Evolutionary conservation across 2,329 filamentous ascomycete genomes (phyloP).

Genomic region (Phoma sp.): DNA sequence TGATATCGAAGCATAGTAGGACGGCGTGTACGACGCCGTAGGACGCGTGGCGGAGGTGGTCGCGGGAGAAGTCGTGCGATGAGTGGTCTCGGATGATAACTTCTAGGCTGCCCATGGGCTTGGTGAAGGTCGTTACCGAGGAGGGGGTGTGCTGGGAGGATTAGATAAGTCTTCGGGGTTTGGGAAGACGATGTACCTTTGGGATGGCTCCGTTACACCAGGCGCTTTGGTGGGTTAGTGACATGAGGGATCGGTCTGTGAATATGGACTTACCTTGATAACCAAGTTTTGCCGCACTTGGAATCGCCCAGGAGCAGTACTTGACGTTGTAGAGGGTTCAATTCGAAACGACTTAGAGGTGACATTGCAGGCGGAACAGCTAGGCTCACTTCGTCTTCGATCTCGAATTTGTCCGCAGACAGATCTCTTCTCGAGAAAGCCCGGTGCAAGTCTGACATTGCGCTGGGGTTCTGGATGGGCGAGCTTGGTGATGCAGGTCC

Average conservation of each 20-base stretch:
- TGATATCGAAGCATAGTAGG: conserved; percentile 26
- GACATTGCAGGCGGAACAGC: not conserved
- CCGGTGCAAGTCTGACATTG: conserved; percentile 1
- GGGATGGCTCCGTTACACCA: conserved; percentile 1
- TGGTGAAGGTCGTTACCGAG: not conserved
- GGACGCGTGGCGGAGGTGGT: not conserved
- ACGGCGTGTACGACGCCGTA: conserved; percentile 12
- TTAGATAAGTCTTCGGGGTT: not conserved
- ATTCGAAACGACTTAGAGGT: not conserved
- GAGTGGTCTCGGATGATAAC: conserved; percentile 1
- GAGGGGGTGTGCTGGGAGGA: not conserved
- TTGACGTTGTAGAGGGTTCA: conserved; percentile 5
- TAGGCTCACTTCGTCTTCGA: not conserved
- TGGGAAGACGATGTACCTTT: not conserved
- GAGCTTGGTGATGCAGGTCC: not conserved
- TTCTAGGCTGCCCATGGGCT: not conserved
- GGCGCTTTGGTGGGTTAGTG: not conserved
- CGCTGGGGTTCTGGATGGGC: not conserved
- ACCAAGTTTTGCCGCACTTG: conserved; percentile 15
- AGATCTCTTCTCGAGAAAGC: conserved; percentile 5
- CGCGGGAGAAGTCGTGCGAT: not conserved
- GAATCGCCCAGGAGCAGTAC: conserved; percentile 17
- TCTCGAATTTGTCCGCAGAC: conserved; percentile 2
- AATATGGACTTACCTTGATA: conserved; percentile 10
- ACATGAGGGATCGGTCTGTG: not conserved